phyloP scores from a whole-genome alignment of 2,329 filamentous ascomycete species.

The Sclerotinia sclerotiorum region DNA sequence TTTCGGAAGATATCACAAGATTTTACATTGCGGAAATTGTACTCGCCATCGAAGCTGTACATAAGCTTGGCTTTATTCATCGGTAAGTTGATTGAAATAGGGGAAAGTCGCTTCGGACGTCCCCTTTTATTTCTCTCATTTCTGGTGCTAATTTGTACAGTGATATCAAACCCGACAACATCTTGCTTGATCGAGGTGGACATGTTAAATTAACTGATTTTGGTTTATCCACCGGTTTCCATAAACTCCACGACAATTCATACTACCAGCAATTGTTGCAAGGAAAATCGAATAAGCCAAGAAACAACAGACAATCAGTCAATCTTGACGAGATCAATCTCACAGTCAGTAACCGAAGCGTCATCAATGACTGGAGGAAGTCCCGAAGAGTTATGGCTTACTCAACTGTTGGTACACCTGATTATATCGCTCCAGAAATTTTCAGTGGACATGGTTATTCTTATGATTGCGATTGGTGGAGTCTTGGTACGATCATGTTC shows the following conservation, averaged over 20 bases:
- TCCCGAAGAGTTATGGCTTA: constrained; percentile 95
- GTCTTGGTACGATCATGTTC: constrained; percentile 98
- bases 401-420: constrained; percentile 95
- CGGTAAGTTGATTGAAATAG: constrained; percentile 59
- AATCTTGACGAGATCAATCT: constrained; percentile 97
- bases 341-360: constrained; percentile 94
- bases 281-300: constrained; percentile 66
- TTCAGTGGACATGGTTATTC: constrained; percentile 96
- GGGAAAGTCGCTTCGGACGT: background rate
- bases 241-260: constrained; percentile 95
- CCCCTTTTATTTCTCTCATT: background rate
- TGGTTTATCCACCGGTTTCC: constrained; percentile 94
- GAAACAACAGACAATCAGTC: constrained; percentile 83
- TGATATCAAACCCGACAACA: constrained; percentile 99
- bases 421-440: constrained; percentile 98
- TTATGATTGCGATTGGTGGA: constrained; percentile 99
- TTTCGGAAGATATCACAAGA: constrained; percentile 95
- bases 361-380: constrained; percentile 98
- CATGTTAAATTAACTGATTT: constrained; percentile 99
- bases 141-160: constrained; percentile 47
- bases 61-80: constrained; percentile 97
- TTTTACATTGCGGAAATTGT: constrained; percentile 99
- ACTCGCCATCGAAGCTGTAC: constrained; percentile 96
- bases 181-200: constrained; percentile 88
- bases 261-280: constrained; percentile 97